Conservation (phyloP, 2,329 filamentous ascomycete species). For the Botrytis squamosa region DNA sequence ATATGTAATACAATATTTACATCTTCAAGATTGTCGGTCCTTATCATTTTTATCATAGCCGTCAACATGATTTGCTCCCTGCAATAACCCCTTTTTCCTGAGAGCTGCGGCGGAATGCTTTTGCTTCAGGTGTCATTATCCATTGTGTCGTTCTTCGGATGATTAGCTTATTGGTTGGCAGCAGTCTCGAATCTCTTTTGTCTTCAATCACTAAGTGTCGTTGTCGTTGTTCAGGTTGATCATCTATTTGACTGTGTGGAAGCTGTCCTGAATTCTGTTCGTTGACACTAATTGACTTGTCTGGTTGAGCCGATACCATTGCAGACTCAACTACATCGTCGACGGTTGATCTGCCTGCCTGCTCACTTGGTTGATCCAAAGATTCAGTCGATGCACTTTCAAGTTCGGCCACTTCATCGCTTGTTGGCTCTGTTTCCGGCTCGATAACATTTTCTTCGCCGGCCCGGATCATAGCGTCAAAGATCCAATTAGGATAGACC, state of each 20-base stretch:
- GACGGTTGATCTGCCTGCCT: not conserved
- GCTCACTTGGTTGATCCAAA: not conserved
- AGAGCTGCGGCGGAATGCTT: not conserved
- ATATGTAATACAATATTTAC: not conserved
- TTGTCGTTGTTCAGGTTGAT: not conserved
- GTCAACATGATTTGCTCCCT: not conserved
- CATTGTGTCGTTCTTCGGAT: not conserved
- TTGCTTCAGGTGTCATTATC: not conserved
- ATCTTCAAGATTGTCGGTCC: not conserved
- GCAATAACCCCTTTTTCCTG: not conserved
- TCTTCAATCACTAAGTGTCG: not conserved
- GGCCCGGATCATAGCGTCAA: slow-evolving; percentile 10
- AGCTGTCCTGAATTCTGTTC: not conserved
- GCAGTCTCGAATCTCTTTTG: not conserved
- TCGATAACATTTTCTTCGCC: slow-evolving; percentile 6
- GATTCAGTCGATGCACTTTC: not conserved
- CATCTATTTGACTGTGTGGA: not conserved
- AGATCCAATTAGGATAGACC: slow-evolving; percentile 19
- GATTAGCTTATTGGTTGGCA: not conserved
- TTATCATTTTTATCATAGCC: not conserved
- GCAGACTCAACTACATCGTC: not conserved
- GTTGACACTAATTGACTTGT: not conserved
- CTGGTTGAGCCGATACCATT: not conserved
- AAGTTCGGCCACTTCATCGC: not conserved
- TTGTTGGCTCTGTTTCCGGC: not conserved